A percentile compares a stretch with the other conserved stretches of the same genome.
These are phyloP conservation scores for Rhinocladiella mackenziei DNA, from an alignment of 2,329 filamentous ascomycete genomes.

Conservation along the genomic window DNA sequence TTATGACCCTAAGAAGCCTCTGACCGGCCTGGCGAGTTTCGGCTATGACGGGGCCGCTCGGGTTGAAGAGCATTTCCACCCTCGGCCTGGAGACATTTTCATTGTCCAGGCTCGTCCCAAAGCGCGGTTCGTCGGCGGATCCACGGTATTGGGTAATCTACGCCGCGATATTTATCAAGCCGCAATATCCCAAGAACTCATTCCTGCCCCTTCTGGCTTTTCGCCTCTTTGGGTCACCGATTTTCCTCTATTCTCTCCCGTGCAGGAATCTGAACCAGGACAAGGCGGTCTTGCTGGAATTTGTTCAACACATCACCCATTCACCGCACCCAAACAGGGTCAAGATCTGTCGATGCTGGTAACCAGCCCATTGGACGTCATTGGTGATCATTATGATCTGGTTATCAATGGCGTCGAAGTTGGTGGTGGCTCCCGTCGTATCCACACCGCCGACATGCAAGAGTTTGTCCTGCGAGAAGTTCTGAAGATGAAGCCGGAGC, in stretches of 20 bases:
- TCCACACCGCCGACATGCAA: conserved; percentile 79
- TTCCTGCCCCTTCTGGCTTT: conserved; percentile 52
- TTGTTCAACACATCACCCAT: conserved; percentile 87
- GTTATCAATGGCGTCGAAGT: conserved; percentile 94
- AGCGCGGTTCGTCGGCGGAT: conserved; percentile 65
- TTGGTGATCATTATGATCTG: conserved; percentile 89
- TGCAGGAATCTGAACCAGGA: conserved; percentile 62
- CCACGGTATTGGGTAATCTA: conserved; percentile 63
- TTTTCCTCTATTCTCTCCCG: conserved; percentile 87
- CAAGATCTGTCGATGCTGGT: conserved; percentile 71
- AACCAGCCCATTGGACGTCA: conserved; percentile 65
- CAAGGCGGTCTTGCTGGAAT: conserved; percentile 80
- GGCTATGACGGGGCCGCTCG: conserved; percentile 67
- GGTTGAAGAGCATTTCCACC: conserved; percentile 50
- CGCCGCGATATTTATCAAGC: conserved; percentile 66
- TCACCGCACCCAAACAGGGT: conserved; percentile 75
- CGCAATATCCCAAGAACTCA: conserved; percentile 60
- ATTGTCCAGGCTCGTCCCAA: conserved; percentile 73
- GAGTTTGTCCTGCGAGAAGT: conserved; percentile 80
- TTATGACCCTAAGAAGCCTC: conserved; percentile 67
- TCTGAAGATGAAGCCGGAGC: conserved; percentile 67
- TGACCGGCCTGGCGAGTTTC: conserved; percentile 71
- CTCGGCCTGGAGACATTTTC: conserved; percentile 71
- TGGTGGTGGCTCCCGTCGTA: conserved; percentile 87
- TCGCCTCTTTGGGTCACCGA: conserved; percentile 80